Evolutionary conservation across 2,329 filamentous ascomycete species (phyloP).

Genomic region (Penicillium thymicola): DNA sequence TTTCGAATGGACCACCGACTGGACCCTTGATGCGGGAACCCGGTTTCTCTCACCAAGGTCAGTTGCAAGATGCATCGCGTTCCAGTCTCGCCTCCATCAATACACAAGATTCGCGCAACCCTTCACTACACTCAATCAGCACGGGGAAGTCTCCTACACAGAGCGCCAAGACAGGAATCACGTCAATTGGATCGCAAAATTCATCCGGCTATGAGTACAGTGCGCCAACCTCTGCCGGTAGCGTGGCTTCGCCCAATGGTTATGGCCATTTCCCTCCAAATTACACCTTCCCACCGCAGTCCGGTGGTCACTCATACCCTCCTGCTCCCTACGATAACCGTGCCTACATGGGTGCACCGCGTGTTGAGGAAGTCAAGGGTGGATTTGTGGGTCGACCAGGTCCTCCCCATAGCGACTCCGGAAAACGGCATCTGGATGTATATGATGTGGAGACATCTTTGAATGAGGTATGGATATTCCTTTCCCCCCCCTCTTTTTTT

Average conservation of each 20-base stretch:
- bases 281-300: constrained; percentile 29
- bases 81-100: constrained; percentile 40
- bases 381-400: constrained; percentile 26
- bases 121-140: constrained; percentile 41
- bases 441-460: constrained; percentile 56
- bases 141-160: constrained; percentile 43
- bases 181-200: constrained; percentile 38
- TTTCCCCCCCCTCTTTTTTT: background rate
- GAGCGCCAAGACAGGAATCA: constrained; percentile 38
- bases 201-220: constrained; percentile 39
- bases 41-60: constrained; percentile 30
- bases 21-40: constrained; percentile 35
- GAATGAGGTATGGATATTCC: constrained; percentile 43
- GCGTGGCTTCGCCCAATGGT: constrained; percentile 40
- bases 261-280: constrained; percentile 37
- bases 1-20: constrained; percentile 33
- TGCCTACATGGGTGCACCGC: constrained; percentile 27
- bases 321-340: constrained; percentile 33
- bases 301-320: constrained; percentile 32
- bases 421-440: constrained; percentile 63
- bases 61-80: constrained; percentile 36
- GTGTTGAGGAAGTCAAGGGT: constrained; percentile 37
- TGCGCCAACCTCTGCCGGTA: constrained; percentile 36
- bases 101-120: constrained; percentile 41
- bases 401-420: constrained; percentile 43